phyloP scores from a whole-genome alignment of 2,329 filamentous ascomycete species.

The Diplodia intermedia region DNA sequence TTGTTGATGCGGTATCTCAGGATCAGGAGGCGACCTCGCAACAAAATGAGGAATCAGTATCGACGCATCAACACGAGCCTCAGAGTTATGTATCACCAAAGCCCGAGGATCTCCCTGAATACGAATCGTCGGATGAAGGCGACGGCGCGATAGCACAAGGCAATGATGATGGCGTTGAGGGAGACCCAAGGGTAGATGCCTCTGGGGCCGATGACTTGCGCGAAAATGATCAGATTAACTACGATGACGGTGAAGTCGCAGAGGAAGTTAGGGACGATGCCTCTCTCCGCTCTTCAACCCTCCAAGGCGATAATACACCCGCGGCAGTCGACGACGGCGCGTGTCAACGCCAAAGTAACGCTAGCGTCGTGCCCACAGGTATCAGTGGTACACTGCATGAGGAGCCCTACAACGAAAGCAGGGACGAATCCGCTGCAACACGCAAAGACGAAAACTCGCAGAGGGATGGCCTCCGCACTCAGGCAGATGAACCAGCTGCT shows the following conservation, averaged over 20 bases:
- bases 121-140: constrained; percentile 14
- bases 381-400: not conserved
- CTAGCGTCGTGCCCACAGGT: not conserved
- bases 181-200: not conserved
- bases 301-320: constrained; percentile 44
- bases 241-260: constrained; percentile 56
- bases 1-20: not conserved
- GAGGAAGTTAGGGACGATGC: constrained; percentile 34
- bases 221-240: constrained; percentile 57
- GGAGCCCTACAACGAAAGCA: not conserved
- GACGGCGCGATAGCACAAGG: not conserved
- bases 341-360: not conserved
- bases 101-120: constrained; percentile 14
- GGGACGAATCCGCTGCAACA: not conserved
- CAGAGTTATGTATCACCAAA: constrained; percentile 4
- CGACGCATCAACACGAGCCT: not conserved
- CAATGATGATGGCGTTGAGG: not conserved
- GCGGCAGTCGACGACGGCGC: constrained; percentile 32
- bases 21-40: not conserved
- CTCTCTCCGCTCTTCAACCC: constrained; percentile 44
- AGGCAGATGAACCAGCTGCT: not conserved
- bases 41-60: not conserved
- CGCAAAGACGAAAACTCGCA: not conserved
- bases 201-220: not conserved
- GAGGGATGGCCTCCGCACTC: not conserved